Conservation (phyloP, 2,329 filamentous ascomycete genomes). For the Claviceps fusiformis region DNA sequence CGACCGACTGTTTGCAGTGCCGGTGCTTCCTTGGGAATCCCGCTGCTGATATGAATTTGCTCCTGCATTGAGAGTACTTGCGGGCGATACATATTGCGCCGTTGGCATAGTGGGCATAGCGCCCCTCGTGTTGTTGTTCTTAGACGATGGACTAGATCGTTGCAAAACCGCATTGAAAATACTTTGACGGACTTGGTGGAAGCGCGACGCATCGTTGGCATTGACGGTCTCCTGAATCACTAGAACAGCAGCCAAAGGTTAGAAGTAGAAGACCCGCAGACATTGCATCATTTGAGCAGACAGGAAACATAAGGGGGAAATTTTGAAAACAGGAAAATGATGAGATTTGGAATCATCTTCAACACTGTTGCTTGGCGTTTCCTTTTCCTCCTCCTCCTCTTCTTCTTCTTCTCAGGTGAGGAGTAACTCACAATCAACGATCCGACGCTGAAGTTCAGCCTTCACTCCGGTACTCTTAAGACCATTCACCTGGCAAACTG, state of each 20-base stretch:
- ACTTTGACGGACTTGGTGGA: slow-evolving; percentile 30
- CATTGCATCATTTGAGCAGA: not conserved
- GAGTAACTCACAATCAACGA: slow-evolving; percentile 56
- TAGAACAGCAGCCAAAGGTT: slow-evolving; percentile 11
- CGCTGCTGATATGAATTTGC: slow-evolving; percentile 6
- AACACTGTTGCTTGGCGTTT: not conserved
- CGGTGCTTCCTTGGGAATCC: slow-evolving; percentile 7
- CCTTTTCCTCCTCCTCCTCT: not conserved
- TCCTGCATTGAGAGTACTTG: slow-evolving; percentile 10
- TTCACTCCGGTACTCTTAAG: slow-evolving; percentile 76
- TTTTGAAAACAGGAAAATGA: not conserved
- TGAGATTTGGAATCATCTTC: not conserved
- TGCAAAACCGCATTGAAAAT: slow-evolving; percentile 22
- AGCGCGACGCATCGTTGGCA: slow-evolving; percentile 24
- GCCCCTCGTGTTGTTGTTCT: slow-evolving; percentile 6
- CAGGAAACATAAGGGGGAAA: not conserved
- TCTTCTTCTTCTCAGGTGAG: not conserved
- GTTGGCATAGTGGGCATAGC: not conserved
- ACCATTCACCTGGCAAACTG: slow-evolving; percentile 61
- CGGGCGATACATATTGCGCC: slow-evolving; percentile 8
- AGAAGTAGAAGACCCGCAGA: not conserved
- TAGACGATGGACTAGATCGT: slow-evolving; percentile 15
- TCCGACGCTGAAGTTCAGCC: slow-evolving; percentile 63
- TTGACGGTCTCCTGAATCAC: slow-evolving; percentile 28
- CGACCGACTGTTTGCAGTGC: slow-evolving; percentile 11